These are phyloP conservation scores for Eimeria tenella DNA, from an alignment of 169 alveolate species.

Conservation along the genomic window DNA sequence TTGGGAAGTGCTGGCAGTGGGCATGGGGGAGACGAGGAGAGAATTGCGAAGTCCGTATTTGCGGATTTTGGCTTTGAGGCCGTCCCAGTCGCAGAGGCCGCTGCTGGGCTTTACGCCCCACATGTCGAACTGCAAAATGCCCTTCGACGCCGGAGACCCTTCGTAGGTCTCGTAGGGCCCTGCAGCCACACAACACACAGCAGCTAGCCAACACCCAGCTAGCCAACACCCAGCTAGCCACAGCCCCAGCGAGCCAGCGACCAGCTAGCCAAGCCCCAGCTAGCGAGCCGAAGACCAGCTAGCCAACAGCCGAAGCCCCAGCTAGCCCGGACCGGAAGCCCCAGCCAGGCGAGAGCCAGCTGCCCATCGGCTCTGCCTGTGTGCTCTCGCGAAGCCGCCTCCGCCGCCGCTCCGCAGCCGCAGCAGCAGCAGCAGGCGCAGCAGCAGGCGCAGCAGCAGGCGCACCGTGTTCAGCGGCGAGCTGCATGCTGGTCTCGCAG, in stretches of 20 bases:
- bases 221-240: too few species aligned
- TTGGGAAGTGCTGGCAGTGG: conserved; percentile 99
- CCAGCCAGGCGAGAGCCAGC: too few species aligned
- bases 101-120: conserved; percentile 90
- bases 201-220: too few species aligned
- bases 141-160: conserved; percentile 98
- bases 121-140: conserved; percentile 97
- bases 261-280: too few species aligned
- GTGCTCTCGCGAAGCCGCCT: too few species aligned
- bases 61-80: conserved; percentile 91
- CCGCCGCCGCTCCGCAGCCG: too few species aligned
- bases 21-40: conserved; percentile 99
- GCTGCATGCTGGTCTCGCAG: conserved; percentile 94
- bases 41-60: conserved; percentile 98
- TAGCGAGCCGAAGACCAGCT: too few species aligned
- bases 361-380: too few species aligned
- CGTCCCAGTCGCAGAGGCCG: conserved; percentile 96
- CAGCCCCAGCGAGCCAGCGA: too few species aligned
- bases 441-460: not conserved
- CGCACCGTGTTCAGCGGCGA: conserved; percentile 94
- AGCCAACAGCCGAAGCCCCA: too few species aligned
- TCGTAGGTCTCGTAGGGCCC: conserved; percentile 96
- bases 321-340: too few species aligned
- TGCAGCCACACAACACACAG: not conserved
- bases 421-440: too few species aligned